phyloP scores from a whole-genome alignment of 2,329 filamentous ascomycete genomes.

The Bimuria novae-zelandiae region DNA sequence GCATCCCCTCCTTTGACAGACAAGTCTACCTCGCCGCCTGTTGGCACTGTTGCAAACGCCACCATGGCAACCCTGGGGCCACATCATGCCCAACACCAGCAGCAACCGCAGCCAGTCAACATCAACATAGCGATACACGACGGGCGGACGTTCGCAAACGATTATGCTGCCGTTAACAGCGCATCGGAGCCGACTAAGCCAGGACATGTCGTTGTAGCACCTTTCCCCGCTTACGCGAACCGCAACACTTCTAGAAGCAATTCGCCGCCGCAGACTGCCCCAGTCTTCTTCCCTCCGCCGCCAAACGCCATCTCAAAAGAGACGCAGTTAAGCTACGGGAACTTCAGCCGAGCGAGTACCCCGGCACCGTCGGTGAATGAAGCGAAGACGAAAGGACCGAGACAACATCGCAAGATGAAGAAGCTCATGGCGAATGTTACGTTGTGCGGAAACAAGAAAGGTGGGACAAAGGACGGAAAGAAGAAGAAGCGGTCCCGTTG shows the following conservation, averaged over 20 bases:
- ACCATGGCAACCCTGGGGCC: constrained; percentile 40
- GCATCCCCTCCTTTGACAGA: constrained; percentile 33
- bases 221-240: constrained; percentile 11
- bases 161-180: constrained; percentile 21
- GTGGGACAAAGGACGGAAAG: constrained; percentile 30
- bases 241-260: constrained; percentile 19
- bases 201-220: constrained; percentile 11
- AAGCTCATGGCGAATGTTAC: constrained; percentile 31
- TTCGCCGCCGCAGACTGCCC: constrained; percentile 15
- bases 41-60: constrained; percentile 33
- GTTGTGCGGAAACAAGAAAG: constrained; percentile 27
- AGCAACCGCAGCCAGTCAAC: constrained; percentile 30
- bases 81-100: constrained; percentile 32
- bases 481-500: constrained; percentile 39
- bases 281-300: constrained; percentile 40
- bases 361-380: constrained; percentile 23
- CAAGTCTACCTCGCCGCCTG: constrained; percentile 39
- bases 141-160: constrained; percentile 21
- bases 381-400: constrained; percentile 30
- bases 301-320: constrained; percentile 31
- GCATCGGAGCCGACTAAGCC: constrained; percentile 14
- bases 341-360: constrained; percentile 30
- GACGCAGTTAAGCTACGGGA: constrained; percentile 32
- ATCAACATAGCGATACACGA: constrained; percentile 41
- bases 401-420: constrained; percentile 38